phyloP scores from a whole-genome alignment of 192 early-diverging fungal species.

The Dimargaris xerosporica region DNA sequence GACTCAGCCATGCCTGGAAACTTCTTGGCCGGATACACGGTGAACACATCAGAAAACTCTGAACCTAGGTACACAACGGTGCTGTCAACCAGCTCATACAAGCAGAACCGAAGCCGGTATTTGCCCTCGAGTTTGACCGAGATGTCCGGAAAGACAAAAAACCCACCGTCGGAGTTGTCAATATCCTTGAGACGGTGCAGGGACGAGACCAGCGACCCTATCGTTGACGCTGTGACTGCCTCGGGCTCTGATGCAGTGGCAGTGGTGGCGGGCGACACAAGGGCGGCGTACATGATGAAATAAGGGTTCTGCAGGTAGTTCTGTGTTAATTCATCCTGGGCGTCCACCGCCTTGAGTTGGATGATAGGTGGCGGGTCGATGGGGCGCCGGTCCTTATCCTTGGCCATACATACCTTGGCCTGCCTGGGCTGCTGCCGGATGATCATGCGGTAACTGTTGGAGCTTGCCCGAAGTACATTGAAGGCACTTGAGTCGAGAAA shows the following conservation, averaged over 20 bases:
- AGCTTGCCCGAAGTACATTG: background rate
- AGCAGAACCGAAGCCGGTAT: conserved; percentile 49
- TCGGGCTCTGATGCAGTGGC: conserved; percentile 24
- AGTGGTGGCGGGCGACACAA: conserved; percentile 23
- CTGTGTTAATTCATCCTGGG: too few relatives aligned
- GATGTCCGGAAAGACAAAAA: conserved; percentile 66
- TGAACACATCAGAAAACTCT: conserved; percentile 41
- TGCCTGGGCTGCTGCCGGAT: conserved; percentile 40
- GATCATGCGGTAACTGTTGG: background rate
- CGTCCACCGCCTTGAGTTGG: conserved; percentile 20
- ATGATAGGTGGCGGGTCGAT: conserved; percentile 58
- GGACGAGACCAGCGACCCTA: conserved; percentile 46
- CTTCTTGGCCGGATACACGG: conserved; percentile 53
- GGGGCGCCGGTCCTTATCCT: conserved; percentile 57
- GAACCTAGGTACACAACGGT: background rate
- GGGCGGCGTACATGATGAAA: conserved; percentile 27
- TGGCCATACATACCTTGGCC: conserved; percentile 64
- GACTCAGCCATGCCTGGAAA: conserved; percentile 72
- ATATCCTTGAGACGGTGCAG: conserved; percentile 48
- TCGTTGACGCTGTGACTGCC: conserved; percentile 30
- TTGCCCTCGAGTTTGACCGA: conserved; percentile 62
- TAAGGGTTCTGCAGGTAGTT: conserved; percentile 30
- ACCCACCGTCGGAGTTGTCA: conserved; percentile 44
- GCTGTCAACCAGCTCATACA: conserved; percentile 30
- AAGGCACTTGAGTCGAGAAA: background rate